Percentiles rank a stretch among this genome's conserved stretches.
Evolutionary conservation across 1,139 yeast species (phyloP).

Genomic region (Starmera stellimalicola): DNA sequence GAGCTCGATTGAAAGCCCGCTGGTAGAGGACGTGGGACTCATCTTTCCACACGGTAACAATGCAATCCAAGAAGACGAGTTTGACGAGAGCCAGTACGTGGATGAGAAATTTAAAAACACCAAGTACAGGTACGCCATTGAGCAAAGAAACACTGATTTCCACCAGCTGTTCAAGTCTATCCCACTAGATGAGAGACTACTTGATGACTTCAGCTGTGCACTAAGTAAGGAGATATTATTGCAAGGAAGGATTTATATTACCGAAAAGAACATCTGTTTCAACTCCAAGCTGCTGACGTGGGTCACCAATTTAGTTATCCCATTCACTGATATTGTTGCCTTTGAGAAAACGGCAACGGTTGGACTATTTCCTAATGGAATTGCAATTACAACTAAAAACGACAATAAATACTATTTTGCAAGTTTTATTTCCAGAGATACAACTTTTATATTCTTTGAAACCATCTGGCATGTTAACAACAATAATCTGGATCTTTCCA

Average conservation of each 20-base stretch:
- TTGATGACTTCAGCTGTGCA: slow-evolving; percentile 89
- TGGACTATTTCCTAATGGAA: slow-evolving; percentile 88
- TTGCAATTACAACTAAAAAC: slow-evolving; percentile 54
- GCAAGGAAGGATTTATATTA: slow-evolving; percentile 85
- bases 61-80: slow-evolving; percentile 7
- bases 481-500: slow-evolving; percentile 8
- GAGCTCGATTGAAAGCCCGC: slow-evolving; percentile 17
- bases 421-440: slow-evolving; percentile 76
- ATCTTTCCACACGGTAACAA: slow-evolving; percentile 5
- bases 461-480: slow-evolving; percentile 41
- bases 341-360: slow-evolving; percentile 80
- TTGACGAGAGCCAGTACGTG: slow-evolving; percentile 27
- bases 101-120: slow-evolving; percentile 34
- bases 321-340: slow-evolving; percentile 59
- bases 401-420: slow-evolving; percentile 73
- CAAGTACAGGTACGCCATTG: slow-evolving; percentile 46
- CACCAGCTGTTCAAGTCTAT: slow-evolving; percentile 66
- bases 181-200: slow-evolving; percentile 59
- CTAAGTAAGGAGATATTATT: slow-evolving; percentile 75
- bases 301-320: slow-evolving; percentile 74
- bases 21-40: slow-evolving; percentile 19
- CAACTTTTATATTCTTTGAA: slow-evolving; percentile 60
- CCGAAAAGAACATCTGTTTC: slow-evolving; percentile 77
- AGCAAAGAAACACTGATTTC: slow-evolving; percentile 66
- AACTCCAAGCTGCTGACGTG: slow-evolving; percentile 89